These are phyloP conservation scores for Stylonectria norvegica DNA, from an alignment of 2,329 filamentous ascomycete genomes.

Conservation along the genomic window DNA sequence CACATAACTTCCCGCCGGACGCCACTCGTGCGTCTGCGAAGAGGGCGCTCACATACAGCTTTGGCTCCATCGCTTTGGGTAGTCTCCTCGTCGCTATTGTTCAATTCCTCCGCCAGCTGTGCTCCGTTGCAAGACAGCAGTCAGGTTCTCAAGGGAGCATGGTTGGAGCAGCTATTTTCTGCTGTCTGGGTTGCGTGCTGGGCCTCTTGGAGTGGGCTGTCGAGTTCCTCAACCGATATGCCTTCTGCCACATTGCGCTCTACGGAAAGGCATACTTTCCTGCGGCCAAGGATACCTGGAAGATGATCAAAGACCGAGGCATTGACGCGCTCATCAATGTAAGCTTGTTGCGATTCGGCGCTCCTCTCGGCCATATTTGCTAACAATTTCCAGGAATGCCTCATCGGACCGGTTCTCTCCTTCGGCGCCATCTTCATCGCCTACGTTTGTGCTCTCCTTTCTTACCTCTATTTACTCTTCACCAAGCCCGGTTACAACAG, in stretches of 20 bases:
- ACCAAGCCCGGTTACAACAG: conserved; percentile 76
- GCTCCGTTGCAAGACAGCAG: conserved; percentile 67
- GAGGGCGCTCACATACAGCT: conserved; percentile 83
- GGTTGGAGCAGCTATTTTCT: conserved; percentile 63
- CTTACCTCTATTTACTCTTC: conserved; percentile 83
- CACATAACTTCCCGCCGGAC: conserved; percentile 66
- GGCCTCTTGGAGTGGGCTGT: conserved; percentile 79
- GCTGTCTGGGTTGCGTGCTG: conserved; percentile 73
- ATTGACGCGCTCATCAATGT: conserved; percentile 83
- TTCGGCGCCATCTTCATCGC: conserved; percentile 81
- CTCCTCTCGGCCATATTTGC: neutral
- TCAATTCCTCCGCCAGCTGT: conserved; percentile 77
- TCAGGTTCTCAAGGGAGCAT: conserved; percentile 67
- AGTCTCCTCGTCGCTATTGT: conserved; percentile 84
- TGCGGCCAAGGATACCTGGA: conserved; percentile 87
- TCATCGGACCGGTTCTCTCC: conserved; percentile 70
- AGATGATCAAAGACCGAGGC: conserved; percentile 86
- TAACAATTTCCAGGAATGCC: conserved; percentile 56
- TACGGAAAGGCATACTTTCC: conserved; percentile 87
- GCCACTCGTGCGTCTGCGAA: conserved; percentile 81
- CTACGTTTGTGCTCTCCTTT: conserved; percentile 75
- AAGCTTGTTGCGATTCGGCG: too few relatives aligned
- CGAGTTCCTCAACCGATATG: conserved; percentile 86
- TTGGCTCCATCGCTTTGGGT: conserved; percentile 85
- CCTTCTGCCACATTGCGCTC: conserved; percentile 87